These are phyloP conservation scores for Strobilomyces dryophilus DNA, from an alignment of 768 basidiomycete genomes.

Conservation along the genomic window DNA sequence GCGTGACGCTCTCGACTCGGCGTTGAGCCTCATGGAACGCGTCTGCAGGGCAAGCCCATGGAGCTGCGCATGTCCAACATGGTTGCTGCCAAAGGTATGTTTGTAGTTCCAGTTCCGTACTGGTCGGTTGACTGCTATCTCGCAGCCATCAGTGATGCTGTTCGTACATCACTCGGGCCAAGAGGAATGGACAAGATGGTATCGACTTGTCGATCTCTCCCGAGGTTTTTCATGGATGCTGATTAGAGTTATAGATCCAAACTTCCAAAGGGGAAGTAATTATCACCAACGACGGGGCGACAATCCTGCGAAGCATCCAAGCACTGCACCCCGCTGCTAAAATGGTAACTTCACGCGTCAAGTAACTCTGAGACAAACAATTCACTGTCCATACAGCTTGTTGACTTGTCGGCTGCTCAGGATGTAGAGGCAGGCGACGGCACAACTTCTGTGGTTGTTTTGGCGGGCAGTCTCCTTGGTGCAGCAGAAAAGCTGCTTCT, in stretches of 20 bases:
- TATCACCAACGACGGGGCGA: conserved; percentile 98
- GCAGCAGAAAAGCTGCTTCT: conserved; percentile 96
- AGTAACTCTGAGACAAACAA: neutral
- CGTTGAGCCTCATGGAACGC: conserved; percentile 21
- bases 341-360: conserved; percentile 56
- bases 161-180: conserved; percentile 93
- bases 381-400: conserved; percentile 54
- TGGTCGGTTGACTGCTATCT: conserved; percentile 4
- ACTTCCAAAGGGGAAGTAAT: conserved; percentile 95
- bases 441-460: conserved; percentile 94
- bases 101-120: neutral
- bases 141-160: conserved; percentile 93
- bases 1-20: neutral
- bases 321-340: conserved; percentile 97
- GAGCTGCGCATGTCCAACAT: conserved; percentile 96
- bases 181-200: conserved; percentile 99
- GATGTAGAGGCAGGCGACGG: conserved; percentile 99
- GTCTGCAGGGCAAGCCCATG: conserved; percentile 88
- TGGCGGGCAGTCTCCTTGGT: conserved; percentile 88
- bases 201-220: conserved; percentile 22
- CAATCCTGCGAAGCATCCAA: conserved; percentile 92
- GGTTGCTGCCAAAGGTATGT: conserved; percentile 93
- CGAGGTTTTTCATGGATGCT: conserved; percentile 3
- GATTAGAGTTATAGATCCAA: conserved; percentile 65
- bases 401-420: conserved; percentile 96